Evolutionary conservation across 2,329 filamentous ascomycete species (phyloP).

Genomic region (Ciborinia camelliae): DNA sequence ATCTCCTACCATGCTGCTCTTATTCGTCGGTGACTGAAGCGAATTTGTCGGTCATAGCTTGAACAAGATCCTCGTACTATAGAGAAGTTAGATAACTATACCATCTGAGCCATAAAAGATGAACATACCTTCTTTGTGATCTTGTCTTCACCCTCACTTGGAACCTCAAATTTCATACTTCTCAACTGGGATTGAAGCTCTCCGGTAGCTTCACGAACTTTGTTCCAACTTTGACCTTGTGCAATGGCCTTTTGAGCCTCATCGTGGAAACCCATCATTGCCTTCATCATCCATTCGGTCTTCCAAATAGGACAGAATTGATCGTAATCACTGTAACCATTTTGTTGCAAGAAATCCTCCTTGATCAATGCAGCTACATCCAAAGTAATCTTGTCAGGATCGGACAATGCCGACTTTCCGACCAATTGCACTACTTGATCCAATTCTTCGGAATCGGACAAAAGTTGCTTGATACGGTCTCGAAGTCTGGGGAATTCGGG

Average conservation of each 20-base stretch:
- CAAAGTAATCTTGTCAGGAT: constrained; percentile 96
- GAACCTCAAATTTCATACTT: constrained; percentile 96
- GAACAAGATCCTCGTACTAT: constrained; percentile 87
- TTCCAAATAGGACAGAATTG: constrained; percentile 99
- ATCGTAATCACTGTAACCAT: constrained; percentile 98
- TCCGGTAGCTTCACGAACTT: constrained; percentile 84
- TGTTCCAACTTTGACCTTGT: constrained; percentile 87
- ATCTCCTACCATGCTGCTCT: constrained; percentile 10
- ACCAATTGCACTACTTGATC: constrained; percentile 99
- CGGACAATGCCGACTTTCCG: constrained; percentile 92
- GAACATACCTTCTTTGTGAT: constrained; percentile 75
- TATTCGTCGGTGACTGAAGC: constrained; percentile 95
- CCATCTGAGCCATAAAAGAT: constrained; percentile 4
- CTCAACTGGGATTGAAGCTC: constrained; percentile 83
- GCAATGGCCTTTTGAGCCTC: constrained; percentile 93
- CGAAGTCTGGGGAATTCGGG: constrained; percentile 92
- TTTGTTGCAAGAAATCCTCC: constrained; percentile 98
- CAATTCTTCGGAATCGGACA: constrained; percentile 93
- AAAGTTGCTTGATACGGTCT: constrained; percentile 88
- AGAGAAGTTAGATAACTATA: constrained; percentile 21
- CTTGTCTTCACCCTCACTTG: constrained; percentile 75
- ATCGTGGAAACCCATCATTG: constrained; percentile 97
- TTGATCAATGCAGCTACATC: constrained; percentile 90
- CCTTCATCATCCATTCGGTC: constrained; percentile 99
- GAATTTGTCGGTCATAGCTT: constrained; percentile 96